Base-by-base conservation (phyloP, 108 stramenopile species). In the Cyclotella atomus region DNA sequence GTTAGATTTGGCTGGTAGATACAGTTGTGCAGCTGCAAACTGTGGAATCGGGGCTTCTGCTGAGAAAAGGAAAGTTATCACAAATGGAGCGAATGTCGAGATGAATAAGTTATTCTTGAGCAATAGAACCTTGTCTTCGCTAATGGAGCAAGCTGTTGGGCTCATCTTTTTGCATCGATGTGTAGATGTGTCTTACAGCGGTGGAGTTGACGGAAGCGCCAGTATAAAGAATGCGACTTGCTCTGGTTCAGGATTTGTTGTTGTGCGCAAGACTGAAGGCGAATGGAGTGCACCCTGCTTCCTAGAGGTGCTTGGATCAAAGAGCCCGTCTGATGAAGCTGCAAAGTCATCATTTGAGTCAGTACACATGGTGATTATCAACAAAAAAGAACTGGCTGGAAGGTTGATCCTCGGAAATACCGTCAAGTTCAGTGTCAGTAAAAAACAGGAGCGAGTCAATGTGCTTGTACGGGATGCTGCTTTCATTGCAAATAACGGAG, bases 261-360 rank as follows among this genome's bases (percentile, higher is more conserved):
- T 80, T 30, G 71, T 73, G 2, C 66, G 79, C 23, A 73, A 61
- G 35, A 67, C 59, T 16, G 62, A 73, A 50, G 79, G 72, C 1
- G 72, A 61, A 19, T 80, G 79, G 79, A 80, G 79, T 49, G 66
- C 79, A 19, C 79, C 79, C 1, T 73, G 72, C 55, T 80, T 80
- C 32, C 72, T 80, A 30, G 64, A 65, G 20, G 64, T 65, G 9
- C 1, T 47, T 27, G 45, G 17, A 32, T 46, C 45, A 16, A 65
- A 65, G 21, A 30, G 28, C 30, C 64, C 45, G 17, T 47, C 38
- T 28, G 56, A 56, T 21, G 56, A 76, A 16, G 57, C 23, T 20
- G 50, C 46, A 8, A 17, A 23, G 23, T 36, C 33, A 33, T 68
- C 67, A 28, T 60, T 28, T 8, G 59, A 73, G 29, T 63, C 59